Evolutionary conservation across 306 rosid genomes (phyloP), one percentile per base, ranked within the genome.

Genomic region (Inga leiocalycina): DNA sequence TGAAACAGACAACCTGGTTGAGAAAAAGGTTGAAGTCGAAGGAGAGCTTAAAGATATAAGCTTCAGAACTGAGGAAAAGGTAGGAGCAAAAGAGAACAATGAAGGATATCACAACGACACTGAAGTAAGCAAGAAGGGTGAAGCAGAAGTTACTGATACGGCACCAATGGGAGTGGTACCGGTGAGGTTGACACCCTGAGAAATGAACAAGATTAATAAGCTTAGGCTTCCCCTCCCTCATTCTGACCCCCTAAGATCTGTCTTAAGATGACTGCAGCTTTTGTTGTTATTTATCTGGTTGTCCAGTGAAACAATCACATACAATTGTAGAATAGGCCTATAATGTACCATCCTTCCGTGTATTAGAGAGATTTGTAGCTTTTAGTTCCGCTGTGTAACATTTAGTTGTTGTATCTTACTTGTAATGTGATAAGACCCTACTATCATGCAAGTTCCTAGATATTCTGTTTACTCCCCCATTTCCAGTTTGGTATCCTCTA

Each of bases 291-390:
- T 73, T 82, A 81, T 89, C 89, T 87, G 88, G 88, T 90, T 89
- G 94, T 87, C 89, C 85, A 85, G 90, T 87, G 87, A 82, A 90
- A 89, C 80, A 83, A 78, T 87, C 76, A 66, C 85, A 85, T 91
- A 89, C 88, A 84, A 67, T 86, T 67, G 52, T 88, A 88, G 97
- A 79, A 76, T 91, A 92, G 97, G 84, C 83, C 49, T 94, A 82
- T 85, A 75, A 77, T 90, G 91, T 85, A 88, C 83, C 91, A 74
- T 83, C 89, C 69, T 70, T 86, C 79, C 76, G 79, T 83, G 91
- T 89, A 72, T 84, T 81, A 88, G 83, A 85, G 85, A 84, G 84
- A 85, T 85, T 41, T 86, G 84, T 89, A 90, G 90, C 87, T 81
- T 61, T 82, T 85, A 83, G 89, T 78, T 82, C 85, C 20, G 69